Evolutionary conservation across 176 grass and related monocot genomes (phyloP), one percentile per base, ranked within the genome.

Genomic region (Cymbopogon citratus): DNA sequence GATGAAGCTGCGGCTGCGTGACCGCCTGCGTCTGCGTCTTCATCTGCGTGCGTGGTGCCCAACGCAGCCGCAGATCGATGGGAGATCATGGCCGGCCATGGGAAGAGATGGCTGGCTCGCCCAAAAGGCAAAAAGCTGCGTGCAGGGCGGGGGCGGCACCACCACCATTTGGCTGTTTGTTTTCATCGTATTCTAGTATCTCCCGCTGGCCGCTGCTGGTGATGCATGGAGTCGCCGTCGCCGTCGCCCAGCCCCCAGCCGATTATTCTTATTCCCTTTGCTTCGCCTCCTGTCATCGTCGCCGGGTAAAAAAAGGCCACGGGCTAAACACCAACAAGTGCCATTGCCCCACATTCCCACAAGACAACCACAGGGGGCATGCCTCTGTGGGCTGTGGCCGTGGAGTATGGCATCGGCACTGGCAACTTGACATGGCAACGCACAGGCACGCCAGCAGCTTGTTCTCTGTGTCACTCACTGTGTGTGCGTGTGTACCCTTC

Each of bases 251-350:
- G 1, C 43, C 9, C 66, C 40, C n/a, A n/a, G 27, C 8, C n/a
- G 56, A 71, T 87, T 88, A 70, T 84, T 67, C 77, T 67, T 92
- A 90, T 95, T 88, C 90, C 77, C 69, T 92, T 88, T 95, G 90
- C 81, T 90, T 87, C 87, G 44, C 87, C 78, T 81, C 87, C n/a
- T 41, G 87, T 86, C 82, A 86, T 71, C 80, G 81, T 90, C 85
- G 91, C 80, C 51, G 63, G 68, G 21, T 9, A 10, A 54, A 57
- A 57, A 76, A 74, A 86, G 40, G 46, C 72, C 61, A 83, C 4
- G 4, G 35, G 83, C 71, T 80, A 81, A 2, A 76, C 68, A 86
- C 76, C 82, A 91, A 80, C 41, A 41, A 12, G 66, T 48, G 39
- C 9, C 16, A 54, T 51, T 77, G 26, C 66, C 66, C 79, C 70